phyloP scores from a whole-genome alignment of 2,329 filamentous ascomycete genomes.

The Trichoderma harzianum region DNA sequence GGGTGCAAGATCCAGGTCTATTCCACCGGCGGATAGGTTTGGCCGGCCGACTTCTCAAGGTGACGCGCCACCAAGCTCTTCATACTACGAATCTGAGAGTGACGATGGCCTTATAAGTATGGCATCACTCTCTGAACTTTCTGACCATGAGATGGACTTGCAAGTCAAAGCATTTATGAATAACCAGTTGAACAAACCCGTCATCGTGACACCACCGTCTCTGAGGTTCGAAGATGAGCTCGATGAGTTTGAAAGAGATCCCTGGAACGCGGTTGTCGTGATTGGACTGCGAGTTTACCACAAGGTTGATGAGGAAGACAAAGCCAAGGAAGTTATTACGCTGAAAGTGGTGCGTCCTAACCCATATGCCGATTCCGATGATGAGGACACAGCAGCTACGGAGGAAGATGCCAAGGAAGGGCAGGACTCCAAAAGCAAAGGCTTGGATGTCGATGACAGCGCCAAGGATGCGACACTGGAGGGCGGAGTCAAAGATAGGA shows the following conservation, averaged over 20 bases:
- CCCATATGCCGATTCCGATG: conserved; percentile 28
- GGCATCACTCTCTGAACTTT: conserved; percentile 38
- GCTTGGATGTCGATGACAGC: conserved; percentile 45
- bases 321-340: conserved; percentile 35
- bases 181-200: conserved; percentile 6
- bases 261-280: conserved; percentile 63
- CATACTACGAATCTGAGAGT: conserved; percentile 24
- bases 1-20: not conserved
- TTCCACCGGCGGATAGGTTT: conserved; percentile 16
- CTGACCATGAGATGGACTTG: conserved; percentile 39
- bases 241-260: conserved; percentile 53
- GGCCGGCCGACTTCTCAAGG: not conserved
- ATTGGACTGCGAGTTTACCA: conserved; percentile 61
- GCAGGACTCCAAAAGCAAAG: conserved; percentile 26
- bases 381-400: conserved; percentile 25
- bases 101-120: conserved; percentile 30
- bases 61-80: not conserved
- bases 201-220: not conserved
- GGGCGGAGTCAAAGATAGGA: conserved; percentile 32
- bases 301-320: conserved; percentile 38
- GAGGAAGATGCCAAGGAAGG: not conserved
- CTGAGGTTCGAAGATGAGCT: conserved; percentile 38
- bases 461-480: conserved; percentile 43
- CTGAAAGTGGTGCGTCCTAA: conserved; percentile 41
- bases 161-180: conserved; percentile 24